These are phyloP conservation scores for Leishmania amazonensis DNA, from an alignment of 208 protist species.

Conservation along the genomic window DNA sequence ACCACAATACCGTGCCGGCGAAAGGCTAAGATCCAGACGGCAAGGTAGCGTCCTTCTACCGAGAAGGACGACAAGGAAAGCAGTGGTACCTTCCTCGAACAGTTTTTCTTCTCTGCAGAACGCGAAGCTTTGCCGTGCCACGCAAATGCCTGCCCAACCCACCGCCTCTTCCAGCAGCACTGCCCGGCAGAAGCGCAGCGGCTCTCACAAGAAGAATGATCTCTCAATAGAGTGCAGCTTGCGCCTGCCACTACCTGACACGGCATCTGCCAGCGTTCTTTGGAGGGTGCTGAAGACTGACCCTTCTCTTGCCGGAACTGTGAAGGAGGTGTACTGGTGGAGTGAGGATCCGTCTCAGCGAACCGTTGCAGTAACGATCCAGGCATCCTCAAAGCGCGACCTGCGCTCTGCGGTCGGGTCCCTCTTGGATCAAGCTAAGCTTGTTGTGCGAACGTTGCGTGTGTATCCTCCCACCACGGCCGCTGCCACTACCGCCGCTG, in stretches of 20 bases:
- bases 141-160: neutral
- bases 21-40: neutral
- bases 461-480: conserved; percentile 34
- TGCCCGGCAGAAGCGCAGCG: neutral
- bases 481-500: neutral
- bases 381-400: conserved; percentile 28
- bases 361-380: conserved; percentile 43
- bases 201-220: neutral
- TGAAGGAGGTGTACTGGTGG: conserved; percentile 46
- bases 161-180: neutral
- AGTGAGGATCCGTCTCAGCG: conserved; percentile 40
- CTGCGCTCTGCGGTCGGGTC: conserved; percentile 48
- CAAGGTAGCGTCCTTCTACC: neutral
- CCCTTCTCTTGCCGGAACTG: conserved; percentile 28
- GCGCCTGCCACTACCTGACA: conserved; percentile 43
- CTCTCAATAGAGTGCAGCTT: conserved; percentile 40
- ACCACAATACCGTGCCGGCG: neutral
- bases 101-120: neutral
- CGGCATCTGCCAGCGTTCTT: conserved; percentile 41
- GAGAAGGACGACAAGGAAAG: neutral
- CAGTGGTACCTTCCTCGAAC: neutral
- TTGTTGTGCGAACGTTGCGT: conserved; percentile 53
- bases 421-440: conserved; percentile 53
- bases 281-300: conserved; percentile 51
- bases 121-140: neutral